phyloP scores from a whole-genome alignment of 2,329 filamentous ascomycete genomes.

The Exophiala sp. region DNA sequence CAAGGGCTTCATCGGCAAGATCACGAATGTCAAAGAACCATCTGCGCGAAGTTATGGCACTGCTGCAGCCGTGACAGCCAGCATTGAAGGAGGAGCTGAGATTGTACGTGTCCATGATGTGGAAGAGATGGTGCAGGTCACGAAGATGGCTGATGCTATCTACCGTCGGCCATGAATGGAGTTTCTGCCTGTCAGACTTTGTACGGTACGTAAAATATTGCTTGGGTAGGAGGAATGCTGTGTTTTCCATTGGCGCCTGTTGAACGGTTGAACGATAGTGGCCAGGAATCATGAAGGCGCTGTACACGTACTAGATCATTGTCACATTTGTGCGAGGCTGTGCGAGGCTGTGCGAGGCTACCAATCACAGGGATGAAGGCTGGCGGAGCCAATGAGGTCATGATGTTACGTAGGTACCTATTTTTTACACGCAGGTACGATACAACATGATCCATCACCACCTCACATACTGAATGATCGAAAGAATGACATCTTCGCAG shows the following conservation, averaged over 20 bases:
- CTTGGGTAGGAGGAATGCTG: too few relatives aligned
- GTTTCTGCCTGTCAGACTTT: too few relatives aligned
- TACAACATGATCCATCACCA: neutral
- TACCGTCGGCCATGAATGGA: conserved; percentile 51
- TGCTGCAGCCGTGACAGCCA: conserved; percentile 77
- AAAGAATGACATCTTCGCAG: too few relatives aligned
- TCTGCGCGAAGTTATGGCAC: conserved; percentile 75
- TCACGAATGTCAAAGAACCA: conserved; percentile 69
- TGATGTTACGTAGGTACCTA: neutral
- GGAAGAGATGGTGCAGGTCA: conserved; percentile 74
- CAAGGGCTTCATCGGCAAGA: conserved; percentile 78
- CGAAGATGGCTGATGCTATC: conserved; percentile 87
- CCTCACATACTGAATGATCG: too few relatives aligned
- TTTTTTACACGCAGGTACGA: conserved; percentile 6
- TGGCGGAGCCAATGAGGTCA: conserved; percentile 14
- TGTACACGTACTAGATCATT: too few relatives aligned
- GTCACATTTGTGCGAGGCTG: neutral
- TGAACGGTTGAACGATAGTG: too few relatives aligned
- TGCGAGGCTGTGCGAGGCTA: neutral
- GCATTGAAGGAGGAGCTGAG: conserved; percentile 81
- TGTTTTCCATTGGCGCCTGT: too few relatives aligned
- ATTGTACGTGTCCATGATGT: conserved; percentile 91
- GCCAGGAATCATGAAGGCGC: too few relatives aligned
- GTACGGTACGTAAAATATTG: too few relatives aligned
- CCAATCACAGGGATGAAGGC: too few relatives aligned